Percentiles rank a stretch among this genome's conserved stretches.
These are phyloP conservation scores for Xylaria sp. DNA, from an alignment of 2,329 filamentous ascomycete species.

Conservation along the genomic window DNA sequence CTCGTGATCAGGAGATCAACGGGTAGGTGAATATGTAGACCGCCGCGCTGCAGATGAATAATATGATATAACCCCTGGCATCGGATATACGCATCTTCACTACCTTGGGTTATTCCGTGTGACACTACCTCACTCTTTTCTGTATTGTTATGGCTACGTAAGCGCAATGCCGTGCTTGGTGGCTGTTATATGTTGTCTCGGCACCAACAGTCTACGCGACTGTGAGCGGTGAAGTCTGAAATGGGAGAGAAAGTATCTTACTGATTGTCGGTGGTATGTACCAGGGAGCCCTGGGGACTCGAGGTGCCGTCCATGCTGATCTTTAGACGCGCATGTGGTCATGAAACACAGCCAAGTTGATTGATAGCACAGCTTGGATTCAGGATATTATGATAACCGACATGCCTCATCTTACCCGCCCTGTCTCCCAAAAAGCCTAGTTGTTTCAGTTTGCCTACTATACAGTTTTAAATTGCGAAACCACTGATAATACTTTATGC, in stretches of 20 bases:
- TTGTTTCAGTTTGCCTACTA: neutral
- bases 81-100: no score
- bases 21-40: no score
- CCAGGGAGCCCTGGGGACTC: neutral
- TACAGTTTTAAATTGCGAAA: neutral
- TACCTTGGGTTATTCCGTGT: no score
- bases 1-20: no score
- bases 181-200: neutral
- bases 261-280: neutral
- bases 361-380: conserved; percentile 22
- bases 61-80: no score
- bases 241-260: neutral
- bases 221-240: neutral
- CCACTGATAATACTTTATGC: neutral
- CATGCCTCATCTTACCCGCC: neutral
- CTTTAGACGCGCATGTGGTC: no score
- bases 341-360: conserved; percentile 23
- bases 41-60: no score
- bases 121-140: no score
- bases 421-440: neutral
- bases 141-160: neutral
- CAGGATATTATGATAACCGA: neutral
- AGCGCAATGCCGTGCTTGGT: neutral
- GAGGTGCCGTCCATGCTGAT: neutral
- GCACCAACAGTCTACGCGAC: neutral